These are phyloP conservation scores for Nakataea oryzae DNA, from an alignment of 2,329 filamentous ascomycete genomes.

Conservation along the genomic window DNA sequence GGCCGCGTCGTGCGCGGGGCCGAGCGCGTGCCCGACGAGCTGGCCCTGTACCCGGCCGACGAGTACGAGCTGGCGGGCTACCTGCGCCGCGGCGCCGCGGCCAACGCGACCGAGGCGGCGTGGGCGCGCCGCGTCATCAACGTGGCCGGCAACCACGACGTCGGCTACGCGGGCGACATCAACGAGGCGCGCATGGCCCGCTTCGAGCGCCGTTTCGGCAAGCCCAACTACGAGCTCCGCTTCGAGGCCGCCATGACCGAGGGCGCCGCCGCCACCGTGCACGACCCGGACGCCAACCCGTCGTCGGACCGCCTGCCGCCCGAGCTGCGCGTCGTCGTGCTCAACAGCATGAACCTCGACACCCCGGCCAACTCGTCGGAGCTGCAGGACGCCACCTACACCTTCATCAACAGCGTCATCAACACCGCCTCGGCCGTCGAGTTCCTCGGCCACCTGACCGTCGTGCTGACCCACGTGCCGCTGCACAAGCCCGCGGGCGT, in stretches of 20 bases:
- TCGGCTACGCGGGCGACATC: conserved; percentile 91
- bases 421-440: conserved; percentile 49
- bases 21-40: conserved; percentile 48
- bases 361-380: conserved; percentile 58
- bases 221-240: conserved; percentile 79
- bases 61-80: conserved; percentile 41
- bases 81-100: conserved; percentile 24
- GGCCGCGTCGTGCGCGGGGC: conserved; percentile 62
- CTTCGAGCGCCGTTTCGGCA: conserved; percentile 79
- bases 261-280: conserved; percentile 26
- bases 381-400: conserved; percentile 68
- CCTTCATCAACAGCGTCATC: conserved; percentile 64
- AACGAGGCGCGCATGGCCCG: conserved; percentile 63
- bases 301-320: conserved; percentile 42
- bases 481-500: conserved; percentile 73
- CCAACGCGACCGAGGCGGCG: conserved; percentile 28
- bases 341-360: conserved; percentile 93
- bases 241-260: conserved; percentile 40
- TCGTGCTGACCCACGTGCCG: conserved; percentile 87
- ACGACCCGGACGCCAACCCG: conserved; percentile 29
- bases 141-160: conserved; percentile 88
- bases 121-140: conserved; percentile 81
- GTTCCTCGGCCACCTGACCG: conserved; percentile 57
- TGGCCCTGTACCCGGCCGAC: conserved; percentile 34
- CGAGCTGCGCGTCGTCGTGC: conserved; percentile 69